These are phyloP conservation scores for Quercus parvula DNA, from an alignment of 306 rosid genomes.

Conservation along the genomic window DNA sequence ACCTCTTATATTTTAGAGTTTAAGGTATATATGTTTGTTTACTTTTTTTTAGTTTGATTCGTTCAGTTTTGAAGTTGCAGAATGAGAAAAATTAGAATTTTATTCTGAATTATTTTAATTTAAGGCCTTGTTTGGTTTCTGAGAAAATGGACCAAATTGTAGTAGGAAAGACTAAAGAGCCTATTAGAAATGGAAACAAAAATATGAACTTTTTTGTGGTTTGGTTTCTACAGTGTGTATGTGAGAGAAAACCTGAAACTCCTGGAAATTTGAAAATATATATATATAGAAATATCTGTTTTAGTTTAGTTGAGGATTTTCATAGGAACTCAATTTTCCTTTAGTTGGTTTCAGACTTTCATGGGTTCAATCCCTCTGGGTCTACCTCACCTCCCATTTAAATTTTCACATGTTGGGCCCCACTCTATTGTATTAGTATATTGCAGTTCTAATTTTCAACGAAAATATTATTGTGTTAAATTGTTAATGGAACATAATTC, in stretches of 20 bases:
- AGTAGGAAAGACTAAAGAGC: too few relatives aligned
- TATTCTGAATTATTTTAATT: not conserved
- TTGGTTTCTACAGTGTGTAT: too few relatives aligned
- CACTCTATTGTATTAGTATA: not conserved
- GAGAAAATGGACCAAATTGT: constrained; percentile 19
- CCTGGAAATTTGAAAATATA: not conserved
- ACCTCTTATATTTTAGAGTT: too few relatives aligned
- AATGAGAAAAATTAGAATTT: too few relatives aligned
- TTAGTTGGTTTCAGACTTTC: too few relatives aligned
- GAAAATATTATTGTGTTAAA: not conserved
- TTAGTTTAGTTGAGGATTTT: not conserved
- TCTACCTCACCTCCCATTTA: too few relatives aligned
- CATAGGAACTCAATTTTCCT: not conserved
- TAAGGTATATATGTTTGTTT: constrained; percentile 40
- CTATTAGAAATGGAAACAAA: too few relatives aligned
- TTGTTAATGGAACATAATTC: not conserved
- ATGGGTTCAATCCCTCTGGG: too few relatives aligned
- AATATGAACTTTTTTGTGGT: too few relatives aligned
- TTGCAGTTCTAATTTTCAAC: not conserved
- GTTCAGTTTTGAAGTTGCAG: too few relatives aligned
- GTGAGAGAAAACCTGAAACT: too few relatives aligned
- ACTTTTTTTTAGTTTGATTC: not conserved
- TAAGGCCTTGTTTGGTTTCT: constrained; percentile 17
- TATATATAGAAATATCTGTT: not conserved
- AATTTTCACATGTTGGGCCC: too few relatives aligned